phyloP scores from a whole-genome alignment of 495 filamentous ascomycete genomes.

The Aspergillus affinis region DNA sequence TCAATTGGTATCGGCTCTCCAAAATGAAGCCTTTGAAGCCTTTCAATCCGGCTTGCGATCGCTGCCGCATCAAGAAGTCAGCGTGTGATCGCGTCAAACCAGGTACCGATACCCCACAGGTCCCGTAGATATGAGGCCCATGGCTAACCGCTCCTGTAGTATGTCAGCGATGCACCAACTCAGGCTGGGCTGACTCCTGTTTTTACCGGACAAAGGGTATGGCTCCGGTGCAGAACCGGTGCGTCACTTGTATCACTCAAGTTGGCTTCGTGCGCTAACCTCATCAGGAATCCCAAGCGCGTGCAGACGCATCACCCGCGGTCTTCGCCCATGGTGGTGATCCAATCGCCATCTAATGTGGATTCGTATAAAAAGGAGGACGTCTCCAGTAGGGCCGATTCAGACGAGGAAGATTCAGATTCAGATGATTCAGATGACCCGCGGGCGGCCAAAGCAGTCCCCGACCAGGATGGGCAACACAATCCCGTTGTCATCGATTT shows the following conservation, averaged over 20 bases:
- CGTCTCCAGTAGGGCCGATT: not conserved
- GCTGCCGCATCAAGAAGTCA: not conserved
- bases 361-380: not conserved
- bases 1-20: not conserved
- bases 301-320: not conserved
- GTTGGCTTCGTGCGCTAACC: not conserved
- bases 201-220: slow-evolving; percentile 16
- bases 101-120: not conserved
- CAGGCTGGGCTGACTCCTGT: slow-evolving; percentile 1
- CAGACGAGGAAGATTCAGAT: too few species aligned
- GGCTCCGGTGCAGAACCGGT: slow-evolving; percentile 5
- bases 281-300: not conserved
- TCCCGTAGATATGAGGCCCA: not conserved
- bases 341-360: not conserved
- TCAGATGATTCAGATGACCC: too few species aligned
- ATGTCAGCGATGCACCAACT: slow-evolving; percentile 9
- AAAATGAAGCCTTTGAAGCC: not conserved
- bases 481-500: not conserved
- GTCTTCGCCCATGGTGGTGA: not conserved
- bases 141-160: slow-evolving; percentile 4
- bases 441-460: not conserved
- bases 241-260: not conserved
- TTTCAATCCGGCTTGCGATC: not conserved
- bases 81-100: slow-evolving; percentile 1
- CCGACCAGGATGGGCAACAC: not conserved